These are phyloP conservation scores for Macrophomina pseudophaseolina DNA, from an alignment of 2,329 filamentous ascomycete species.

Conservation along the genomic window DNA sequence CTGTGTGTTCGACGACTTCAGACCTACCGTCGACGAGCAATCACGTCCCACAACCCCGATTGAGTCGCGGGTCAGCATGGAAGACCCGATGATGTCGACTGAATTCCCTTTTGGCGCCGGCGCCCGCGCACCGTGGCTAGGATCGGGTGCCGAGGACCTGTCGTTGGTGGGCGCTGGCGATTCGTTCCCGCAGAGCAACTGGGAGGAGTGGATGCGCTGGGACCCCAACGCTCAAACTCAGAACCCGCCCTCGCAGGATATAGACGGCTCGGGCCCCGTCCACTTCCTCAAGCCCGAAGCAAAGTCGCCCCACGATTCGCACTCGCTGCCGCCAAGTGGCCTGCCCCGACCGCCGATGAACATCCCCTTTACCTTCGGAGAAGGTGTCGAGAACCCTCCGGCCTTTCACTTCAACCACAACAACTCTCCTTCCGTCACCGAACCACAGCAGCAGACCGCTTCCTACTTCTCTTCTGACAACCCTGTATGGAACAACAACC, in stretches of 20 bases:
- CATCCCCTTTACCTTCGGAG: conserved; percentile 42
- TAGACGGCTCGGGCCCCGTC: conserved; percentile 36
- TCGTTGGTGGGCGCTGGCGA: conserved; percentile 37
- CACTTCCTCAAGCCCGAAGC: conserved; percentile 36
- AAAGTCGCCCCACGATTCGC: conserved; percentile 38
- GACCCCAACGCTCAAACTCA: conserved; percentile 46
- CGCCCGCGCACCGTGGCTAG: conserved; percentile 43
- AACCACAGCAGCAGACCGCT: conserved; percentile 35
- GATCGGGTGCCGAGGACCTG: conserved; percentile 39
- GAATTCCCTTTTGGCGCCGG: conserved; percentile 39
- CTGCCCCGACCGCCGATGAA: conserved; percentile 34
- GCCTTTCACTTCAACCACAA: conserved; percentile 42
- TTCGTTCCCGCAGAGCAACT: conserved; percentile 43
- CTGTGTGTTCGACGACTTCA: conserved; percentile 45
- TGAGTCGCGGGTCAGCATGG: conserved; percentile 35
- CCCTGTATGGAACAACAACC: conserved; percentile 39
- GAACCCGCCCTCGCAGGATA: conserved; percentile 20
- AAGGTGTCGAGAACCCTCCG: conserved; percentile 37
- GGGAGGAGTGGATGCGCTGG: conserved; percentile 57
- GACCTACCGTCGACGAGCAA: conserved; percentile 30
- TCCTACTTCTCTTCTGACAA: conserved; percentile 36
- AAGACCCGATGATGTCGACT: conserved; percentile 41
- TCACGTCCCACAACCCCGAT: conserved; percentile 16
- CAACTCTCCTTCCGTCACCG: conserved; percentile 39
- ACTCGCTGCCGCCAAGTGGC: conserved; percentile 30